Evolutionary conservation across 192 early-diverging fungal species (phyloP), one percentile per base, ranked within the genome.

Genomic region (Neocallimastix lanati): DNA sequence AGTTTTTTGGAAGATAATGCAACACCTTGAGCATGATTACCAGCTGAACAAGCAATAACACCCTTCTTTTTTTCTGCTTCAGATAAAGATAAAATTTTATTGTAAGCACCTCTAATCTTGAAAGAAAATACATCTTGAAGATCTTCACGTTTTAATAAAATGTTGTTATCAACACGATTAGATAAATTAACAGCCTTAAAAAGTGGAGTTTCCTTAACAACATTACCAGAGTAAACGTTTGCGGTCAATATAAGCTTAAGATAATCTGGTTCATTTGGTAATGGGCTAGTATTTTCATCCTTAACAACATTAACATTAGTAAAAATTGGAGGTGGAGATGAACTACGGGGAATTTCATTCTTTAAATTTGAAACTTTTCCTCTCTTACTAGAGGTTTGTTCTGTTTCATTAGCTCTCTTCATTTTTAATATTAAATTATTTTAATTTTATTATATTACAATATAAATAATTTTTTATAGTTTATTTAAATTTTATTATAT

Each of bases 91-190:
- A 90, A 88, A 83, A 99, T 92, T 80, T 90, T 90, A 85, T 99
- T 98, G 88, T 97, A 95, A 4, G 98, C 98, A 25, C 98, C 98
- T 28, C 98, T 91, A 81, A 96, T 92, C 89, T 99, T 99, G 91
- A 99, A 99, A 16, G 93, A 95, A 81, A 99, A 99, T 28, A 98
- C 96, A 18, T 94, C 92, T 80, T 98, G 96, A 78, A 98, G 87
- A 85, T 99, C 98, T 82, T 99, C 98, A 76, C 98, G 92, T 84
- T 99, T 99, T 38, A 99, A 81, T 27, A 87, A 90, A 77, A 99
- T 87, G 18, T 85, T 87, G 85, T 93, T 93, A 1, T 84, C 80
- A 67, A 88, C 78, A n/a, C 92, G 89, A 18, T 76, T 78, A 9
- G 93, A 94, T 79, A 99, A 87, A 81, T 96, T 96, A 78, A 87